A percentile compares a stretch with the other conserved stretches of the same genome.
These are phyloP conservation scores for Tetragonia tetragonoides DNA, from an alignment of 148 eudicot species.

Conservation along the genomic window DNA sequence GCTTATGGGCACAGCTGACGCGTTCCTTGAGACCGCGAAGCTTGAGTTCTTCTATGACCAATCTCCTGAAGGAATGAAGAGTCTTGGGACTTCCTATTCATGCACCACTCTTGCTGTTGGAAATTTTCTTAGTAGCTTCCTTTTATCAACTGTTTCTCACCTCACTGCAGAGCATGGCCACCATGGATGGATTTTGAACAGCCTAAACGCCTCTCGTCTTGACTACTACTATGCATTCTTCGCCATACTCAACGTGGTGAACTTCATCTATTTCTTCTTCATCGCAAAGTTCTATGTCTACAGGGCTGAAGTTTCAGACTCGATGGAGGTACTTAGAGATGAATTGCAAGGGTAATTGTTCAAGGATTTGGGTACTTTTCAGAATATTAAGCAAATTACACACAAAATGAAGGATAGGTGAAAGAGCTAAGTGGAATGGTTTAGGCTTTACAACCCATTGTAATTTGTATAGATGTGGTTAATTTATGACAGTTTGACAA, in stretches of 20 bases:
- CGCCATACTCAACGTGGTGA: conserved; percentile 47
- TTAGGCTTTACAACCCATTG: not conserved
- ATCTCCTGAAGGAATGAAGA: conserved; percentile 86
- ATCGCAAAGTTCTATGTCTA: conserved; percentile 52
- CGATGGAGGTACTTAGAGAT: conserved; percentile 42
- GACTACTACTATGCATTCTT: conserved; percentile 73
- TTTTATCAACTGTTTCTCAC: conserved; percentile 50
- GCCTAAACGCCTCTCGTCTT: conserved; percentile 71
- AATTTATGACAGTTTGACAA: not conserved
- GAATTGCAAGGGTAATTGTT: conserved; percentile 27
- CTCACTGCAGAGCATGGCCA: conserved; percentile 49
- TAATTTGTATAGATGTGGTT: too few species aligned
- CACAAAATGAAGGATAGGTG: too few species aligned
- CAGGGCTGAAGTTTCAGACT: conserved; percentile 62
- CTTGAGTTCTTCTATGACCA: conserved; percentile 84
- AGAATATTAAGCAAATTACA: too few species aligned
- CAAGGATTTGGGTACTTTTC: not conserved
- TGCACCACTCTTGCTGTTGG: conserved; percentile 62
- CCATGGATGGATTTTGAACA: conserved; percentile 68
- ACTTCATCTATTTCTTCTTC: conserved; percentile 50
- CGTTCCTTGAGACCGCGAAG: conserved; percentile 66
- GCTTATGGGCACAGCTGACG: conserved; percentile 71
- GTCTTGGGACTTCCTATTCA: conserved; percentile 75
- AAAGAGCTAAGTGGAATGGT: not conserved
- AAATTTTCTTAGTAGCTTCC: conserved; percentile 64